Conservation (phyloP, 2,329 filamentous ascomycete species). For the Alternaria sp. region DNA sequence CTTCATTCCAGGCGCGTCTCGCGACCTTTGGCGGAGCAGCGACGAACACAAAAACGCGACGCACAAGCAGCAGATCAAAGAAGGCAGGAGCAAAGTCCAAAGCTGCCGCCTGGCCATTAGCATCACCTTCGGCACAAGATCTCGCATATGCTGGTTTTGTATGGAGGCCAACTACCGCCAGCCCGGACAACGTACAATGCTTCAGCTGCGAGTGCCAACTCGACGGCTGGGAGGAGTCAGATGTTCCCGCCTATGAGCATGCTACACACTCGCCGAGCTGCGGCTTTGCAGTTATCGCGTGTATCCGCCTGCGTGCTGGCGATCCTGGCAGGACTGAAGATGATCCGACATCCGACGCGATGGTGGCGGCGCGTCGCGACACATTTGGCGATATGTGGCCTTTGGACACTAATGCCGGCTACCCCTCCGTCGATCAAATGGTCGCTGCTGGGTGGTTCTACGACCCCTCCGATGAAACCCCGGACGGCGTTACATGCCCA, state of each 20-base stretch:
- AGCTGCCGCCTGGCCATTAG: conserved; percentile 76
- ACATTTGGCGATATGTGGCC: conserved; percentile 91
- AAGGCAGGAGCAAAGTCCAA: conserved; percentile 56
- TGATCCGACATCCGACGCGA: conserved; percentile 75
- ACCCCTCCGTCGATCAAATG: conserved; percentile 69
- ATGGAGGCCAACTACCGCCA: conserved; percentile 77
- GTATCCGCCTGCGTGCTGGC: conserved; percentile 67
- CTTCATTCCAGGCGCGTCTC: conserved; percentile 77
- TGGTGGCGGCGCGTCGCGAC: conserved; percentile 78
- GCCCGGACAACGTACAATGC: conserved; percentile 87
- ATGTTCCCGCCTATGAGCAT: conserved; percentile 85
- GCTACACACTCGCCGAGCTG: conserved; percentile 82
- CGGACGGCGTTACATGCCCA: conserved; percentile 89
- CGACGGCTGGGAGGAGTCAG: conserved; percentile 89
- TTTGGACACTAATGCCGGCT: conserved; percentile 66
- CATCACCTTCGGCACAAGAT: conserved; percentile 70
- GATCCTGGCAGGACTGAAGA: conserved; percentile 70
- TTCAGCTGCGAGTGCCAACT: conserved; percentile 85
- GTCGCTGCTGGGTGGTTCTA: conserved; percentile 94
- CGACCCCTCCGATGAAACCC: conserved; percentile 80
- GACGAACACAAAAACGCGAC: conserved; percentile 71
- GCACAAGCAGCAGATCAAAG: conserved; percentile 70
- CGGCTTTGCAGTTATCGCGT: conserved; percentile 78
- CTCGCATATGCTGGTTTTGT: conserved; percentile 92
- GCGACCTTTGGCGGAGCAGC: conserved; percentile 74